Conservation (phyloP, 2,329 filamentous ascomycete species). For the Phaeosphaeria sp. region DNA sequence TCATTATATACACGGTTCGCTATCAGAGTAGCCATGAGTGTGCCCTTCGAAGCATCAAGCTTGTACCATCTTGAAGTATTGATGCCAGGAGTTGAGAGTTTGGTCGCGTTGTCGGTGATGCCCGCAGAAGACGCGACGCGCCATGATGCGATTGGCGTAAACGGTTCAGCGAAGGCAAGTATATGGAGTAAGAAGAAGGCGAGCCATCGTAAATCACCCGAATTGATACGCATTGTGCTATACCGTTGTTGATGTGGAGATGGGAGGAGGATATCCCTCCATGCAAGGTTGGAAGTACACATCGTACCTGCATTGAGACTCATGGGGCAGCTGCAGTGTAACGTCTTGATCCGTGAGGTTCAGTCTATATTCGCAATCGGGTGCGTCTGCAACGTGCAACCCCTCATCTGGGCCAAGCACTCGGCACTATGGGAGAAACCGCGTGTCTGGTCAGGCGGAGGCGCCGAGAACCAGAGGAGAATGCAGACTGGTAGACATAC, state of each 20-base stretch:
- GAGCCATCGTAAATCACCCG: neutral
- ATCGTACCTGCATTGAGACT: neutral
- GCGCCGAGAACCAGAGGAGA: neutral
- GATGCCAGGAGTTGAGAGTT: slow-evolving; percentile 27
- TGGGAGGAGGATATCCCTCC: neutral
- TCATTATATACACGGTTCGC: slow-evolving; percentile 61
- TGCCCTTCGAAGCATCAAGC: slow-evolving; percentile 55
- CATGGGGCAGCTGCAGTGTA: neutral
- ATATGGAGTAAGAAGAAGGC: slow-evolving; percentile 1
- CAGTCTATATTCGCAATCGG: neutral
- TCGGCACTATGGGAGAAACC: neutral
- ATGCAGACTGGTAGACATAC: neutral
- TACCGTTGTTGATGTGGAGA: neutral
- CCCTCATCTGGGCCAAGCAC: neutral
- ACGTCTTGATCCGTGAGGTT: neutral
- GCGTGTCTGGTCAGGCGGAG: neutral
- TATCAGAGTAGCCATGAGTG: slow-evolving; percentile 65
- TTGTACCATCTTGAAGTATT: slow-evolving; percentile 61
- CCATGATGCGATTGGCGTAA: slow-evolving; percentile 22
- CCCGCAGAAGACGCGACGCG: slow-evolving; percentile 24
- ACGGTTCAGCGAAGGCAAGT: slow-evolving; percentile 4
- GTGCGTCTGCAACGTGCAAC: neutral
- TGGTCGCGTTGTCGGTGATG: slow-evolving; percentile 12
- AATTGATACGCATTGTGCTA: neutral
- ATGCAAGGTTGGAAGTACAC: neutral